Conservation (phyloP, 2,329 filamentous ascomycete species). For the Aureobasidium lini region DNA sequence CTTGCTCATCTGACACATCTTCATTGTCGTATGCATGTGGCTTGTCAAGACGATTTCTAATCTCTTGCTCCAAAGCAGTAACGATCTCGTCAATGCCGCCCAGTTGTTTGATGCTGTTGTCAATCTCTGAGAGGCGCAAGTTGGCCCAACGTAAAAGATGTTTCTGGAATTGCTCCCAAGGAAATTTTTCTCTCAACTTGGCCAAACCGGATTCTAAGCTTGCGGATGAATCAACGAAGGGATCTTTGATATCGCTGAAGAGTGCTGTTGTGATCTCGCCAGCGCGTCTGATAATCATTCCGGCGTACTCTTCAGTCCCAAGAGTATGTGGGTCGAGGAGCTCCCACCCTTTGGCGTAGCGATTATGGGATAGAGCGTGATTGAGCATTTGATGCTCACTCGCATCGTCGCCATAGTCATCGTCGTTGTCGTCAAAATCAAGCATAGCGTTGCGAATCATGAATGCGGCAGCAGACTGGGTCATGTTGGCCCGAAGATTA, state of each 20-base stretch:
- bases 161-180: slow-evolving; percentile 43
- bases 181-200: slow-evolving; percentile 28
- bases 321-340: background rate
- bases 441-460: background rate
- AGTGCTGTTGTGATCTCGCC: background rate
- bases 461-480: background rate
- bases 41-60: slow-evolving; percentile 19
- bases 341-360: background rate
- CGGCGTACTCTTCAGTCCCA: background rate
- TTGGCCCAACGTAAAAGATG: slow-evolving; percentile 41
- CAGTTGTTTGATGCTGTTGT: slow-evolving; percentile 32
- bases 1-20: background rate
- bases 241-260: background rate
- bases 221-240: background rate
- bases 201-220: background rate
- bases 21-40: background rate
- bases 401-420: background rate
- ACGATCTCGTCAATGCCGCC: slow-evolving; percentile 38
- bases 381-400: background rate
- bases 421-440: background rate
- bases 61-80: slow-evolving; percentile 24
- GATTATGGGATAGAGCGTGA: background rate
- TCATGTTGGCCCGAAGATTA: slow-evolving; percentile 29
- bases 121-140: slow-evolving; percentile 39
- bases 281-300: background rate